Evolutionary conservation across 768 basidiomycete species (phyloP), one percentile per base, ranked within the genome.

Genomic region (Amanita phalloides): DNA sequence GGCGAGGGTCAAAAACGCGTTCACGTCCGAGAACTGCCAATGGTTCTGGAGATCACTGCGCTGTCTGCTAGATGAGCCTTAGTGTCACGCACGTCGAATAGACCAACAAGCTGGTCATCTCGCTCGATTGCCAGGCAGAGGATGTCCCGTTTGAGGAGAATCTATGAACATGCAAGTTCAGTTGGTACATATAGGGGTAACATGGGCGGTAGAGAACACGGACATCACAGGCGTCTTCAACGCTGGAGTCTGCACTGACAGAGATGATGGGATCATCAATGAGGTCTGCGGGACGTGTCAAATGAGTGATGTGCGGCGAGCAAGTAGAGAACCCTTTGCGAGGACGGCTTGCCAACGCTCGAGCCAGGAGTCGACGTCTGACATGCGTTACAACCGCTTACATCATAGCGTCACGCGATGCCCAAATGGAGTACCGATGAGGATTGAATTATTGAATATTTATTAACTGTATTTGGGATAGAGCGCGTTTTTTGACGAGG

Each of bases 211-310:
- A 10, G 13, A 13, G 21, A 11, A 26, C 47, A 68, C 75, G 60
- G 55, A 84, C 88, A 56, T 88, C 86, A 60, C 87, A 90, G 10
- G 88, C 87, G 41, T 86, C 84, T 63, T 91, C 88, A 14, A 91
- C 89, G 45, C 77, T 82, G 6, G 75, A 79, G 42, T 87, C 79
- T n/a, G 77, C 77, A 50, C 82, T 80, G 8, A 90, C 73, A 25
- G 72, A 68, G 13, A 87, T 76, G 45, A 90, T 74, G 3, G 76
- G 77, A 41, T 75, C 75, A 62, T 88, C 85, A 55, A 87, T 80
- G 23, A 90, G 70, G 61, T 86, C 87, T 89, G 53, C 11, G 9
- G 32, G 14, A 30, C 42, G 37, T 35, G 6, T 17, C 7, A 17
- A 17, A 17, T 17, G 7, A 21, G 17, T 4, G 38, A n/a, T 20